A percentile compares a stretch with the other conserved stretches of the same genome.
These are phyloP conservation scores for Vigna unguiculata DNA, from an alignment of 306 rosid genomes.

Conservation along the genomic window DNA sequence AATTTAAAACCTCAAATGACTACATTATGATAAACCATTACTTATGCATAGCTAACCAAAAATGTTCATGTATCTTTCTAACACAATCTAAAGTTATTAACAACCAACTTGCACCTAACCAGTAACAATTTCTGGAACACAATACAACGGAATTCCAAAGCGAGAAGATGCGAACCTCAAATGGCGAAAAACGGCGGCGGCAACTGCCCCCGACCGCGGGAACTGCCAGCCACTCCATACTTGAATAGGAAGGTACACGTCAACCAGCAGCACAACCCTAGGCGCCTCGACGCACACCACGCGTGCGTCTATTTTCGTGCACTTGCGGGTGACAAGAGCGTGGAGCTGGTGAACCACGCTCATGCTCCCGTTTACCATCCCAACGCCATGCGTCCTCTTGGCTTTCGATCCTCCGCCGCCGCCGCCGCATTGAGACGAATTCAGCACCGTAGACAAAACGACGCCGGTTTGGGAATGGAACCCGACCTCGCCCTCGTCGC, in stretches of 20 bases:
- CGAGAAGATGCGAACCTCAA: slow-evolving; percentile 60
- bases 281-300: slow-evolving; percentile 56
- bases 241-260: slow-evolving; percentile 68
- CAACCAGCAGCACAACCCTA: slow-evolving; percentile 74
- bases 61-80: neutral
- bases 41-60: neutral
- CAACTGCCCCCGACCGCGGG: slow-evolving; percentile 60
- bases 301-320: slow-evolving; percentile 60
- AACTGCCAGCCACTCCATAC: slow-evolving; percentile 90
- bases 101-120: neutral
- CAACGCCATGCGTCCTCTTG: slow-evolving; percentile 62
- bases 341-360: slow-evolving; percentile 86
- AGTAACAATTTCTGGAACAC: neutral
- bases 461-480: slow-evolving; percentile 60
- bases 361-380: slow-evolving; percentile 78
- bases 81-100: neutral
- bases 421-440: neutral
- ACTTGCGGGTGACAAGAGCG: slow-evolving; percentile 65
- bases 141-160: neutral
- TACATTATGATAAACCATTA: too few species aligned
- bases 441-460: slow-evolving; percentile 45
- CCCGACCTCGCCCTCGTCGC: slow-evolving; percentile 39
- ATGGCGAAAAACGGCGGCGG: slow-evolving; percentile 77
- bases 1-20: too few species aligned
- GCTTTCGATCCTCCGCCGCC: slow-evolving; percentile 10